Percentiles rank a stretch among this genome's conserved stretches.
These are phyloP conservation scores for Puccinia hordei DNA, from an alignment of 1,284 basidiomycete genomes.

Conservation along the genomic window DNA sequence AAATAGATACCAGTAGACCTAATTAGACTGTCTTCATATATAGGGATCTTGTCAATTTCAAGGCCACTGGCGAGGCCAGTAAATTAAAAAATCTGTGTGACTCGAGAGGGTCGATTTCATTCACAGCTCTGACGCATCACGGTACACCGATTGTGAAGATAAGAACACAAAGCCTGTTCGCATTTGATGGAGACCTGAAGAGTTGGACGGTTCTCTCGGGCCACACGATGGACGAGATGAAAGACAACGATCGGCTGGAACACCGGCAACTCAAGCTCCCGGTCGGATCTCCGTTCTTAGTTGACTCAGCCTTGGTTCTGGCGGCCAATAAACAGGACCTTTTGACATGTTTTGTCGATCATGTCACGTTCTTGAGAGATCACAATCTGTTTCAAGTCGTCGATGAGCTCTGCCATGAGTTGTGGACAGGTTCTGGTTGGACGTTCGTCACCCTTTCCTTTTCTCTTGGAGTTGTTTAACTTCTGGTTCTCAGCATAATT, in stretches of 20 bases:
- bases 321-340: neutral
- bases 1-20: no score
- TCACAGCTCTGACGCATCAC: constrained; percentile 71
- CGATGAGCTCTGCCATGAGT: constrained; percentile 44
- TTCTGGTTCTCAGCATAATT: neutral
- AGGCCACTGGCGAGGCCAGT: constrained; percentile 68
- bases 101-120: constrained; percentile 65
- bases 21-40: constrained; percentile 13
- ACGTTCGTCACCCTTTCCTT: neutral
- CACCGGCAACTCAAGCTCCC: neutral
- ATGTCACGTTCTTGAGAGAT: constrained; percentile 17
- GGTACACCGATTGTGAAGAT: constrained; percentile 75
- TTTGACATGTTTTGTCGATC: neutral
- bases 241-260: neutral
- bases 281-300: neutral
- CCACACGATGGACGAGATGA: neutral
- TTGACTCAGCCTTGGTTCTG: constrained; percentile 29
- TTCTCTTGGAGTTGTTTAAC: neutral
- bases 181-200: constrained; percentile 66
- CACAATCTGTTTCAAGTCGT: neutral
- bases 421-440: constrained; percentile 38
- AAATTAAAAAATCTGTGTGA: constrained; percentile 68
- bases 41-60: constrained; percentile 73
- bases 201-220: constrained; percentile 38
- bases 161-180: constrained; percentile 72